Evolutionary conservation across 176 grass and related monocot species (phyloP).

Genomic region (Zoysia japonica): DNA sequence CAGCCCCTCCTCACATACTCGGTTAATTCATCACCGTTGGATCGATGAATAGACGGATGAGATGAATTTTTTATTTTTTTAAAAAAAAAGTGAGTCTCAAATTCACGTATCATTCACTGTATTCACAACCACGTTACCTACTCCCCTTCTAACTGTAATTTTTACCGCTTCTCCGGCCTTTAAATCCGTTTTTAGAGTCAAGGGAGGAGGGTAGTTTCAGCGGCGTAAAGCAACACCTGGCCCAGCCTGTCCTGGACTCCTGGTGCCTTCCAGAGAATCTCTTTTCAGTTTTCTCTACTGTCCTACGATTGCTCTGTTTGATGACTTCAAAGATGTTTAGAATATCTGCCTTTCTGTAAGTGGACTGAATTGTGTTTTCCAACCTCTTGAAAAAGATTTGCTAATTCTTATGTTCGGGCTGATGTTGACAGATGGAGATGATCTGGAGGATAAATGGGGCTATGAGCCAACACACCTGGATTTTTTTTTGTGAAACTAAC

Average conservation of each 20-base stretch:
- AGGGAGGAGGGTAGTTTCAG: constrained; percentile 34
- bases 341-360: neutral
- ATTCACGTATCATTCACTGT: too few relatives aligned
- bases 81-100: too few relatives aligned
- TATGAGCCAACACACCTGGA: constrained; percentile 9
- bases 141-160: too few relatives aligned
- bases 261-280: constrained; percentile 33
- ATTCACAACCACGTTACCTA: too few relatives aligned
- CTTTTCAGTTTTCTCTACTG: constrained; percentile 1
- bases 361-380: constrained; percentile 7
- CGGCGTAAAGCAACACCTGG: constrained; percentile 20
- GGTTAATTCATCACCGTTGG: too few relatives aligned
- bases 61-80: too few relatives aligned
- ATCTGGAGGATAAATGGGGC: constrained; percentile 7
- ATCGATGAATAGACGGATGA: too few relatives aligned
- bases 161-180: too few relatives aligned
- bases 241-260: constrained; percentile 33
- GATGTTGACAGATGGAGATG: constrained; percentile 26
- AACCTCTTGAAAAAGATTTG: constrained; percentile 31
- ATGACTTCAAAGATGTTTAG: neutral
- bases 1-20: too few relatives aligned
- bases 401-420: constrained; percentile 1
- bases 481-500: neutral
- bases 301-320: constrained; percentile 5
- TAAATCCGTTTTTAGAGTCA: too few relatives aligned